Conservation (phyloP, 2,329 filamentous ascomycete species). For the Coniochaeta sp. region DNA sequence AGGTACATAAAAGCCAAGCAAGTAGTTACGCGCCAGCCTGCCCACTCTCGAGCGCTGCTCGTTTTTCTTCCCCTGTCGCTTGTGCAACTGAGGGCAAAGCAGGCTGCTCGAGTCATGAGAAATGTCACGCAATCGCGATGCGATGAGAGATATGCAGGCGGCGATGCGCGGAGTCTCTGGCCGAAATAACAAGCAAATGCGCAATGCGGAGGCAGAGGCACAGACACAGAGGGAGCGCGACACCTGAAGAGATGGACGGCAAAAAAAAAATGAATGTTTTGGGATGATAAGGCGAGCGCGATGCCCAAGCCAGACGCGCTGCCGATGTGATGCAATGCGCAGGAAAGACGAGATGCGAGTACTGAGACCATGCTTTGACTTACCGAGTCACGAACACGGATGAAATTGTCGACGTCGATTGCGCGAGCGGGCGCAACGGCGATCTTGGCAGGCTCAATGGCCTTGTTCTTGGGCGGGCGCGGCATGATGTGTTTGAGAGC, state of each 20-base stretch:
- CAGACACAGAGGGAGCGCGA: background rate
- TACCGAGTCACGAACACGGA: slow-evolving; percentile 76
- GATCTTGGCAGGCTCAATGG: slow-evolving; percentile 18
- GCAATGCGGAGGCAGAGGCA: background rate
- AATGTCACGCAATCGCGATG: background rate
- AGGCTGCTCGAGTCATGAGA: background rate
- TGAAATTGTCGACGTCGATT: slow-evolving; percentile 69
- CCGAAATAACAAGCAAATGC: background rate
- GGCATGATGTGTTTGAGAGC: slow-evolving; percentile 28
- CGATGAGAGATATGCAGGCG: background rate
- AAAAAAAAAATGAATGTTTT: background rate
- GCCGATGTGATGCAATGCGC: background rate
- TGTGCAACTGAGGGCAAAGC: background rate
- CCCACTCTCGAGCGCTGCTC: background rate
- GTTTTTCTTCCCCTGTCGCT: background rate
- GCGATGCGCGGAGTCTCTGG: background rate
- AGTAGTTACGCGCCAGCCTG: background rate
- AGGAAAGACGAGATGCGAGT: background rate
- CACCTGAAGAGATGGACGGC: background rate
- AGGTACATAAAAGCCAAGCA: background rate
- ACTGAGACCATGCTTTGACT: slow-evolving; percentile 26
- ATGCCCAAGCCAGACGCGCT: background rate
- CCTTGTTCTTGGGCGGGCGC: slow-evolving; percentile 36
- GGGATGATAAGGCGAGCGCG: background rate
- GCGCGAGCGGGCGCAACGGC: slow-evolving; percentile 22